Percentiles rank a stretch among this genome's conserved stretches.
These are phyloP conservation scores for sunflower (Helianthus annuus) DNA, from an alignment of 129 eudicot genomes.

Conservation along the genomic window DNA sequence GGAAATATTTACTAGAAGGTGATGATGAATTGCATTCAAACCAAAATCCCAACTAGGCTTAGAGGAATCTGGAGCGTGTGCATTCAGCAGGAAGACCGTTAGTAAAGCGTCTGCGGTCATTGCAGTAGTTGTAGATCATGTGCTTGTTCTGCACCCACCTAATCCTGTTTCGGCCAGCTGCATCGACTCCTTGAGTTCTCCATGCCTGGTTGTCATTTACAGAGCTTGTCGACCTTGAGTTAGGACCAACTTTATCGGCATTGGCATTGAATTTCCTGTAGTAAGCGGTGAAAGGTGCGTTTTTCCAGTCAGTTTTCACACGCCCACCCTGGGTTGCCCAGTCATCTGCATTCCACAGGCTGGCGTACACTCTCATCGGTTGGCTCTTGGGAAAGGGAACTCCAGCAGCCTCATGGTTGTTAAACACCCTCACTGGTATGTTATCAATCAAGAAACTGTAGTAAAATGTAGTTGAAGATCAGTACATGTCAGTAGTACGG, in stretches of 20 bases:
- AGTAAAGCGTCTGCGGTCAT: constrained; percentile 24
- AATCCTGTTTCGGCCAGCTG: constrained; percentile 27
- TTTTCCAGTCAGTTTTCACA: constrained; percentile 6
- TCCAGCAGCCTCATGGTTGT: constrained; percentile 2
- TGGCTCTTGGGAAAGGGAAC: constrained; percentile 3
- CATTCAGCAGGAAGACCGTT: constrained; percentile 31
- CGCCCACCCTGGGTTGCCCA: constrained; percentile 9
- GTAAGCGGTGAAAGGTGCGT: constrained; percentile 28
- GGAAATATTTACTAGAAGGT: not conserved
- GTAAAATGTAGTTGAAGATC: not conserved
- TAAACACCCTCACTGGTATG: not conserved
- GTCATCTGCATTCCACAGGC: constrained; percentile 8
- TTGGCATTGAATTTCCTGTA: constrained; percentile 6
- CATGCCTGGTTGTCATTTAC: constrained; percentile 10
- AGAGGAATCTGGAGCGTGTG: constrained; percentile 23
- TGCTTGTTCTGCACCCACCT: constrained; percentile 27
- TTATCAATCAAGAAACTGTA: constrained; percentile 13
- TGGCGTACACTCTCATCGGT: not conserved
- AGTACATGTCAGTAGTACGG: not conserved
- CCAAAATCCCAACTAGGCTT: not conserved
- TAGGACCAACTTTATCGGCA: constrained; percentile 19
- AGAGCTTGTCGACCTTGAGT: not conserved
- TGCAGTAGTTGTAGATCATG: constrained; percentile 40
- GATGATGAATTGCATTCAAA: not conserved
- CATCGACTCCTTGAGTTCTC: constrained; percentile 25